Evolutionary conservation across 2,329 filamentous ascomycete genomes (phyloP).

Genomic region (Colletotrichum lupini): DNA sequence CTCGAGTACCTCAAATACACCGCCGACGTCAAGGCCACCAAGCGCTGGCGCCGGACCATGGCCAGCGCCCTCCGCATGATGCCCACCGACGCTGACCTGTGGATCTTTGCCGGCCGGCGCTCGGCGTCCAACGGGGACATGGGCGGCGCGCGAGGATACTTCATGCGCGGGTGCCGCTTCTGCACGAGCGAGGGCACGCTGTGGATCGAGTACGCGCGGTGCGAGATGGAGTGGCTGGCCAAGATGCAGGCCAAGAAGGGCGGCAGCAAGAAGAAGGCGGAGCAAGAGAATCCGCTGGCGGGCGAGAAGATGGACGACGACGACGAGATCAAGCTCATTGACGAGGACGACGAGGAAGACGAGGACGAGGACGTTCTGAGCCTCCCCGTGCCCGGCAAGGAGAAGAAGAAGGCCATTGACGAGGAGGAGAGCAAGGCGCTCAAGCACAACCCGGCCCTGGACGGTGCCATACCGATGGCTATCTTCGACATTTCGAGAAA

Average conservation of each 20-base stretch:
- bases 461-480: slow-evolving; percentile 92
- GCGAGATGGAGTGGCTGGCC: slow-evolving; percentile 92
- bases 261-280: slow-evolving; percentile 68
- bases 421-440: slow-evolving; percentile 62
- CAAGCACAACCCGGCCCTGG: slow-evolving; percentile 83
- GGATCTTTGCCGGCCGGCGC: slow-evolving; percentile 85
- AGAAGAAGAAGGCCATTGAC: slow-evolving; percentile 61
- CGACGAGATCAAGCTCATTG: slow-evolving; percentile 57
- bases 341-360: slow-evolving; percentile 58
- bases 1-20: slow-evolving; percentile 89
- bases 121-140: slow-evolving; percentile 88
- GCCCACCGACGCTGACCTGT: slow-evolving; percentile 84
- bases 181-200: slow-evolving; percentile 79
- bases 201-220: slow-evolving; percentile 90
- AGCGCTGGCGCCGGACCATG: slow-evolving; percentile 73
- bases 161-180: slow-evolving; percentile 89
- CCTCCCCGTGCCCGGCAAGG: slow-evolving; percentile 58
- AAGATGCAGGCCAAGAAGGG: slow-evolving; percentile 81
- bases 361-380: slow-evolving; percentile 53
- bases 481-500: slow-evolving; percentile 90
- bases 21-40: slow-evolving; percentile 72
- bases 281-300: slow-evolving; percentile 53
- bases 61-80: slow-evolving; percentile 83
- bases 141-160: slow-evolving; percentile 84
- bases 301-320: slow-evolving; percentile 62